Conservation (phyloP, 768 basidiomycete genomes). For the Lactarius vividus region DNA sequence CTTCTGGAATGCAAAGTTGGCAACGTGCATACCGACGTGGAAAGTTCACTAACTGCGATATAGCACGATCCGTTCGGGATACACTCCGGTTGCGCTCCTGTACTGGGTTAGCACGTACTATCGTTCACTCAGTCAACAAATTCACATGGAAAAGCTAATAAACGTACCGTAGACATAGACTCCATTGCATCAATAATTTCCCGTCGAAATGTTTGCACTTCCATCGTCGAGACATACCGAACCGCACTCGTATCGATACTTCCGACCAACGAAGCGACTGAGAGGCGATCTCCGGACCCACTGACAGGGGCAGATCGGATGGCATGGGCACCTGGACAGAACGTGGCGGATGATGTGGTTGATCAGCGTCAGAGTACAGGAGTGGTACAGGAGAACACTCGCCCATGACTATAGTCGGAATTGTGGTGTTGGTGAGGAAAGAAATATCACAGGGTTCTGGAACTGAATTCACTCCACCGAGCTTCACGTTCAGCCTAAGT, state of each 20-base stretch:
- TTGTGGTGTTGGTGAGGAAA: constrained; percentile 62
- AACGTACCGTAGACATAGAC: constrained; percentile 57
- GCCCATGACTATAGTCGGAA: constrained; percentile 82
- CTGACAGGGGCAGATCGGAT: constrained; percentile 68
- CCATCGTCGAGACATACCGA: constrained; percentile 62
- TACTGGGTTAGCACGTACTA: constrained; percentile 58
- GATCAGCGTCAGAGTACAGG: not conserved
- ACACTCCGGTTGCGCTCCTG: constrained; percentile 53
- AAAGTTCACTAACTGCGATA: constrained; percentile 53
- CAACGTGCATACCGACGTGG: not conserved
- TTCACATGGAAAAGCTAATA: not conserved
- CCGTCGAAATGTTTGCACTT: constrained; percentile 63
- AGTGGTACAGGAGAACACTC: constrained; percentile 27
- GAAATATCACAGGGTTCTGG: constrained; percentile 67
- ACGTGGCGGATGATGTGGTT: no score
- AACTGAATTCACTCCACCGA: constrained; percentile 79
- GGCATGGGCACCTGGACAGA: constrained; percentile 65
- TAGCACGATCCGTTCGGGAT: constrained; percentile 73
- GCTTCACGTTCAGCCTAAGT: constrained; percentile 74
- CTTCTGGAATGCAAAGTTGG: constrained; percentile 36
- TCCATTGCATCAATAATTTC: constrained; percentile 77
- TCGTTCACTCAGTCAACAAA: constrained; percentile 2
- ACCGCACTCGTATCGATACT: constrained; percentile 75
- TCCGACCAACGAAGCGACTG: constrained; percentile 76
- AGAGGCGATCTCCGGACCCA: constrained; percentile 74